Conservation (phyloP, 139 green algal genomes). For the Tetradesmus lagerheimii region DNA sequence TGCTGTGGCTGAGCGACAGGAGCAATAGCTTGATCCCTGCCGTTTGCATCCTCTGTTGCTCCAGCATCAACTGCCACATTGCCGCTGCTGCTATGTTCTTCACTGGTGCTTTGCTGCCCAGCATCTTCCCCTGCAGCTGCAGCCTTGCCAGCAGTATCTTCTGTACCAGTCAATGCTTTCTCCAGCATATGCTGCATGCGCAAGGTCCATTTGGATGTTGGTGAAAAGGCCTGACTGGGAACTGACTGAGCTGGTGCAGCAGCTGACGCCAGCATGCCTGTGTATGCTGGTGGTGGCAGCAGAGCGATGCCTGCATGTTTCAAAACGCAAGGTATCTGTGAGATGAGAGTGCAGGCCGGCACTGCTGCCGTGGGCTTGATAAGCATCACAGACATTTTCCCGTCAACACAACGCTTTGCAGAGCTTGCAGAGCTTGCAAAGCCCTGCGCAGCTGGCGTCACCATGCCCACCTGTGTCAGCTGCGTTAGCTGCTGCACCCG, state of each 20-base stretch:
- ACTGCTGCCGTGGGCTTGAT: not conserved
- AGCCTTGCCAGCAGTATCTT: not conserved
- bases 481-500: not conserved
- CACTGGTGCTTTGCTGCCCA: not conserved
- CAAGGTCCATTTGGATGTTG: conserved; percentile 17
- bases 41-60: conserved; percentile 1
- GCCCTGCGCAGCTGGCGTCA: too few species aligned
- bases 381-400: too few species aligned
- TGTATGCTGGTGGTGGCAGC: not conserved
- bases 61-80: not conserved
- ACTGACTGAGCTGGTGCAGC: not conserved
- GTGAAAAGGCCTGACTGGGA: not conserved
- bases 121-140: not conserved
- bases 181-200: conserved; percentile 37
- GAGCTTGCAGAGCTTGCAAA: too few species aligned
- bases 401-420: too few species aligned
- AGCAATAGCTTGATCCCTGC: not conserved
- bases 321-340: not conserved
- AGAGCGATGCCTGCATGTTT: not conserved
- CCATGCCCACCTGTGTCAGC: not conserved
- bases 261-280: not conserved
- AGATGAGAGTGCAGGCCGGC: too few species aligned
- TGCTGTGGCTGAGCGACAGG: not conserved
- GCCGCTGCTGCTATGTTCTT: not conserved
- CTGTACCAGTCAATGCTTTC: not conserved